Conservation (phyloP, 257 asterid genomes). For the Solanum chiquidenum region DNA sequence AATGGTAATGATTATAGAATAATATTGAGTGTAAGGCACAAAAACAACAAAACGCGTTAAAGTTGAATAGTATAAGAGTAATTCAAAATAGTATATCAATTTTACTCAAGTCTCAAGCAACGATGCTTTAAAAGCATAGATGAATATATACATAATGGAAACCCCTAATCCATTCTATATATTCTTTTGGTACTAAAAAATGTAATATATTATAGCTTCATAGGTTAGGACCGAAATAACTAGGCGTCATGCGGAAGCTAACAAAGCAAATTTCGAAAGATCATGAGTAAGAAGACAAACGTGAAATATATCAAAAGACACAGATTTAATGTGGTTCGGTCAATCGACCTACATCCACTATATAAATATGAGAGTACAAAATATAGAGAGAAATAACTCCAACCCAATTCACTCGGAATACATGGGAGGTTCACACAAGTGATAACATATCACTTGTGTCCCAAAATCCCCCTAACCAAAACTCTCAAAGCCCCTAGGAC, state of each 20-base stretch:
- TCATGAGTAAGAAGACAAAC: no score
- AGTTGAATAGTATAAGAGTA: background rate
- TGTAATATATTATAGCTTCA: background rate
- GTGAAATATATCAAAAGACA: no score
- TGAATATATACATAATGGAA: no score
- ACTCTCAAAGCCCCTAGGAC: background rate
- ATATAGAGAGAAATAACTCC: no score
- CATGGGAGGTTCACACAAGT: background rate
- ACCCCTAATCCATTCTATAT: no score
- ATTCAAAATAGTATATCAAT: background rate
- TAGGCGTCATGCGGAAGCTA: no score
- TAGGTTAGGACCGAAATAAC: no score
- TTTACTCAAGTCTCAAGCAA: background rate
- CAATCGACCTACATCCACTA: no score
- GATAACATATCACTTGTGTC: background rate
- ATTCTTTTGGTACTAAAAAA: background rate
- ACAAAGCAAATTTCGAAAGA: no score
- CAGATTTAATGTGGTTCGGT: no score
- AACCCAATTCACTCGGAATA: no score
- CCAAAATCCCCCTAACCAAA: background rate
- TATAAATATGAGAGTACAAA: no score
- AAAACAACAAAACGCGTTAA: background rate
- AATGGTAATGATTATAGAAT: background rate
- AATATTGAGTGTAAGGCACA: background rate
- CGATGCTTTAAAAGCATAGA: background rate